phyloP scores from a whole-genome alignment of 2,329 filamentous ascomycete genomes.

The Venturia effusa region DNA sequence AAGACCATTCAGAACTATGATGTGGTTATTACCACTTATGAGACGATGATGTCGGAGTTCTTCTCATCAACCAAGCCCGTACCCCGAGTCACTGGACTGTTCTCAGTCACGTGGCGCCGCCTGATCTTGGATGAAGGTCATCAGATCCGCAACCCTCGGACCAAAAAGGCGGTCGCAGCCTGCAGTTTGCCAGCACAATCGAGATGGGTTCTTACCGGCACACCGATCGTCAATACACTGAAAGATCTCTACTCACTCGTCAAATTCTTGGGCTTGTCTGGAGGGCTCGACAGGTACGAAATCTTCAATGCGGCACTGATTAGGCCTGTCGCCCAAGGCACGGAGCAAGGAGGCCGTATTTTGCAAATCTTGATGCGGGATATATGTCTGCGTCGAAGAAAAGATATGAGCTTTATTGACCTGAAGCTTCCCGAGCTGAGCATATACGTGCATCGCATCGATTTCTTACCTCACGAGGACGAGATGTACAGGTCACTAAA shows the following conservation, averaged over 20 bases:
- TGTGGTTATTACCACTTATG: constrained; percentile 77
- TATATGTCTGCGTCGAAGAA: constrained; percentile 69
- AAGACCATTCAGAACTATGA: constrained; percentile 55
- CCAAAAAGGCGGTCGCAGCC: constrained; percentile 61
- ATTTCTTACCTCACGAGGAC: constrained; percentile 62
- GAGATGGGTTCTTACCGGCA: constrained; percentile 52
- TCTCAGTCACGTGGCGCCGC: constrained; percentile 62
- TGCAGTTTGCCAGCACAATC: constrained; percentile 57
- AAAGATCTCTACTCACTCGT: constrained; percentile 73
- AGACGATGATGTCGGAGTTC: constrained; percentile 59
- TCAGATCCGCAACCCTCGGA: constrained; percentile 64
- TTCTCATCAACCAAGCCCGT: constrained; percentile 25
- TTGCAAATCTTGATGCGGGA: constrained; percentile 71
- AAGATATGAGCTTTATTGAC: constrained; percentile 82
- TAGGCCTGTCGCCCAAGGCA: constrained; percentile 51
- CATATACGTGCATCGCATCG: constrained; percentile 66
- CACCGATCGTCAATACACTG: constrained; percentile 73
- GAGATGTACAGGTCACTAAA: constrained; percentile 64
- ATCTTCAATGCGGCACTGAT: constrained; percentile 66
- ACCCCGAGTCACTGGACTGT: constrained; percentile 37
- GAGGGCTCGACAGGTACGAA: constrained; percentile 60
- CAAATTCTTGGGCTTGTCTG: constrained; percentile 64
- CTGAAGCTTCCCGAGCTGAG: constrained; percentile 66
- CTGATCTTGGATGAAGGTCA: constrained; percentile 79
- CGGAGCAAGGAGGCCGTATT: constrained; percentile 48